Conservation (phyloP, 192 early-diverging fungal genomes). For the Radiomyces spectabilis region DNA sequence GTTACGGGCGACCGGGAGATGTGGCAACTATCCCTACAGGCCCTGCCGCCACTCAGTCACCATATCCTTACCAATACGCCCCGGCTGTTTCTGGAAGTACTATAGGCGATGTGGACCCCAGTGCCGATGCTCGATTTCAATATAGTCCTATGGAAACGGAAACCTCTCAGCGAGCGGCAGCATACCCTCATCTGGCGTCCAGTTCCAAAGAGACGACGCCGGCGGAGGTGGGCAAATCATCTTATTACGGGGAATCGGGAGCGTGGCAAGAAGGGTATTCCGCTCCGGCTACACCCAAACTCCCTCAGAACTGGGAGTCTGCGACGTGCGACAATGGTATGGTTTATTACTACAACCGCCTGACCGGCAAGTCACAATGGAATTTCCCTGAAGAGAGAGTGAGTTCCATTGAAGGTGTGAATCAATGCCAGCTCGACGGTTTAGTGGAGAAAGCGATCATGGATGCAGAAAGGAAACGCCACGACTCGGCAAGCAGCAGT, state of each 20-base stretch:
- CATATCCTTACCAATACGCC: no score
- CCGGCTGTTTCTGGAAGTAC: no score
- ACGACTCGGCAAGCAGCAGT: background rate
- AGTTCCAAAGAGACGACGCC: no score
- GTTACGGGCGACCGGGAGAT: no score
- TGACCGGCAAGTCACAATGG: conserved; percentile 50
- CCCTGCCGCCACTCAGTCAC: no score
- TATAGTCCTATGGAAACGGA: background rate
- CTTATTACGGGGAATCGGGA: no score
- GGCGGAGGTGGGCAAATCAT: no score
- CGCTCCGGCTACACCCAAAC: conserved; percentile 7
- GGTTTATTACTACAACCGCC: conserved; percentile 45
- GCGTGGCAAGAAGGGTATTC: no score
- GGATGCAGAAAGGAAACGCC: conserved; percentile 13
- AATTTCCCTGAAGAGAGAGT: conserved; percentile 27
- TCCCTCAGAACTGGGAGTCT: conserved; percentile 43
- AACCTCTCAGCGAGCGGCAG: background rate
- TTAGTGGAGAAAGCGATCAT: conserved; percentile 15
- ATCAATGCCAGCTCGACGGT: conserved; percentile 10
- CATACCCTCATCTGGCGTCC: background rate
- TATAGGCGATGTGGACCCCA: no score
- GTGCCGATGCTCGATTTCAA: no score
- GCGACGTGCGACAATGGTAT: conserved; percentile 34
- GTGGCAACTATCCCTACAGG: no score
- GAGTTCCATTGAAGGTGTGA: conserved; percentile 19